These are phyloP conservation scores for Cladosporium colombiae DNA, from an alignment of 2,329 filamentous ascomycete genomes.

Conservation along the genomic window DNA sequence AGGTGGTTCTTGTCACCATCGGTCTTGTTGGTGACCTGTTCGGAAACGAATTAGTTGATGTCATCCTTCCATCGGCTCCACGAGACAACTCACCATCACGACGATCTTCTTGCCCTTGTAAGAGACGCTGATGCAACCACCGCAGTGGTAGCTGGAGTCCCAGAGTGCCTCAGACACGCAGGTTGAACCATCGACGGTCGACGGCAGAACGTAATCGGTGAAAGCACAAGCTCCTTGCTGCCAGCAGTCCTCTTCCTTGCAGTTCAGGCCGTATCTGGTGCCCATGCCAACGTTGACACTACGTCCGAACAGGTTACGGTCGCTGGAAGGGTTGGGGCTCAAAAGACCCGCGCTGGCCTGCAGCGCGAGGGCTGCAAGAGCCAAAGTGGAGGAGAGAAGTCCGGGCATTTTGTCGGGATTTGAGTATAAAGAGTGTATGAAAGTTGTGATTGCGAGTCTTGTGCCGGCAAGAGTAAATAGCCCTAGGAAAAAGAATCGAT, in stretches of 20 bases:
- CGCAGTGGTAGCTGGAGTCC: constrained; percentile 17
- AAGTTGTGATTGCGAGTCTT: background rate
- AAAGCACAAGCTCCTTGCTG: constrained; percentile 21
- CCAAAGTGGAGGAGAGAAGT: background rate
- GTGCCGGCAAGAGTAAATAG: background rate
- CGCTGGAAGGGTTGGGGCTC: background rate
- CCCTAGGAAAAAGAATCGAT: background rate
- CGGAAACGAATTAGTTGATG: background rate
- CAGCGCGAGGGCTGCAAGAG: constrained; percentile 1
- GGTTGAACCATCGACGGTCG: constrained; percentile 17
- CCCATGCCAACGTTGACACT: constrained; percentile 18
- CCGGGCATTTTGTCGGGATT: background rate
- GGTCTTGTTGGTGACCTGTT: constrained; percentile 25
- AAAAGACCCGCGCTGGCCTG: constrained; percentile 4
- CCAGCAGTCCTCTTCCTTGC: constrained; percentile 26
- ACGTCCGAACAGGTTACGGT: constrained; percentile 17
- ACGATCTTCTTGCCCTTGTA: constrained; percentile 20
- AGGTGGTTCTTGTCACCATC: constrained; percentile 22
- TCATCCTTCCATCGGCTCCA: background rate
- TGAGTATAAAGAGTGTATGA: background rate
- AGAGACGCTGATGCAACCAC: constrained; percentile 20
- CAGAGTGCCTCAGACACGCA: constrained; percentile 22
- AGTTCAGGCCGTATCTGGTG: constrained; percentile 23
- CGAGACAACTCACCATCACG: constrained; percentile 15
- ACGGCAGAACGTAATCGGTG: constrained; percentile 13